phyloP scores from a whole-genome alignment of 805 yeast species.

The Pichia thaimueangensis region DNA sequence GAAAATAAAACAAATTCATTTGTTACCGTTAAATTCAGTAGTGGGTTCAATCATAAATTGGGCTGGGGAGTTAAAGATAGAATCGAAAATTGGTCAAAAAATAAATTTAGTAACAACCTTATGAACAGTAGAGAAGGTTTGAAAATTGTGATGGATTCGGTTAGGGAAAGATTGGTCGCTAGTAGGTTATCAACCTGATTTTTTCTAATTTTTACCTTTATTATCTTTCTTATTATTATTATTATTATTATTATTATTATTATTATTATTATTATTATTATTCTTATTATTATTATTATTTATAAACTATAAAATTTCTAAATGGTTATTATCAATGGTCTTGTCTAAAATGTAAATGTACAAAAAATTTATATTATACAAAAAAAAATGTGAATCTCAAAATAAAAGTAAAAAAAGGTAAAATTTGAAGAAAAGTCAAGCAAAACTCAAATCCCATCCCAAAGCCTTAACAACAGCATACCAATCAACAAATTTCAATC shows the following conservation, averaged over 20 bases:
- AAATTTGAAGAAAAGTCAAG: slow-evolving; percentile 23
- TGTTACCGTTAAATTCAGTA: slow-evolving; percentile 55
- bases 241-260: too few species aligned
- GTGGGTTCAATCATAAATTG: slow-evolving; percentile 45
- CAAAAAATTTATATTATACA: not conserved
- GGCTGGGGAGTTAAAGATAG: slow-evolving; percentile 57
- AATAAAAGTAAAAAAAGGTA: not conserved
- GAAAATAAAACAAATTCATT: slow-evolving; percentile 39
- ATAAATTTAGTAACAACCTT: slow-evolving; percentile 61
- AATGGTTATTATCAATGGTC: too few species aligned
- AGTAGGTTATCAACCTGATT: not conserved
- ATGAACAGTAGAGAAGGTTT: slow-evolving; percentile 65
- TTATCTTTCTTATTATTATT: not conserved
- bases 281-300: too few species aligned
- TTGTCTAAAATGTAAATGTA: not conserved
- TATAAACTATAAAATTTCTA: too few species aligned
- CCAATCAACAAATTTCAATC: slow-evolving; percentile 68
- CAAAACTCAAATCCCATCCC: slow-evolving; percentile 79
- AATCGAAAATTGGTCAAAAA: slow-evolving; percentile 78
- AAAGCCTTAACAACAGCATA: slow-evolving; percentile 53
- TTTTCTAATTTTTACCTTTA: not conserved
- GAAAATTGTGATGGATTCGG: slow-evolving; percentile 62
- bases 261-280: too few species aligned
- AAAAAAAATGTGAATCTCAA: not conserved
- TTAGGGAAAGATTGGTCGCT: slow-evolving; percentile 19